phyloP scores from a whole-genome alignment of 2,329 filamentous ascomycete genomes.

The Orbilia brochopaga region DNA sequence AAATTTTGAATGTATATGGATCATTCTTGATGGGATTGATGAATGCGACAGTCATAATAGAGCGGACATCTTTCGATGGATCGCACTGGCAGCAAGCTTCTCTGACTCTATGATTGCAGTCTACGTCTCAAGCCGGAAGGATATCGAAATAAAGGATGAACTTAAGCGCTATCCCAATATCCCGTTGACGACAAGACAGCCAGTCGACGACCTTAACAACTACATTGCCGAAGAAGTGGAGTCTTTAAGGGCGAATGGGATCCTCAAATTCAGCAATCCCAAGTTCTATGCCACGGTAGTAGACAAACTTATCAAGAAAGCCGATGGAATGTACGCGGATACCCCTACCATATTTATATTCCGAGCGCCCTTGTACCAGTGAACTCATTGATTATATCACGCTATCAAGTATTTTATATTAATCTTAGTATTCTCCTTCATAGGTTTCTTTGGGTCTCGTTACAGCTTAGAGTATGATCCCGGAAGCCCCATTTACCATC shows the following conservation, averaged over 20 bases:
- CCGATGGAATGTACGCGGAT: constrained; percentile 34
- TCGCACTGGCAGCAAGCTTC: constrained; percentile 3
- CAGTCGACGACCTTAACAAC: background rate
- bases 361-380: too few relatives aligned
- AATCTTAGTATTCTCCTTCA: background rate
- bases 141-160: constrained; percentile 31
- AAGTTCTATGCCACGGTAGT: constrained; percentile 20
- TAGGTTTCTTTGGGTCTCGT: constrained; percentile 57
- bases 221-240: constrained; percentile 28
- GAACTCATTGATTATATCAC: too few relatives aligned
- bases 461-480: constrained; percentile 51
- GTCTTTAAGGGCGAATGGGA: constrained; percentile 3
- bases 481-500: background rate
- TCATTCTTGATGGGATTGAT: constrained; percentile 52
- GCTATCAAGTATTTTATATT: too few relatives aligned
- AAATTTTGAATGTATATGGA: constrained; percentile 13
- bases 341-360: constrained; percentile 18
- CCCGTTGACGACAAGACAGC: constrained; percentile 13
- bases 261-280: constrained; percentile 11
- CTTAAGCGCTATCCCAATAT: constrained; percentile 16
- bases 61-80: constrained; percentile 23
- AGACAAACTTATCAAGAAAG: constrained; percentile 16
- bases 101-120: constrained; percentile 22
- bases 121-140: constrained; percentile 50
- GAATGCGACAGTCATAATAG: constrained; percentile 47